Conservation (phyloP, 2,329 filamentous ascomycete species). For the Periglandula ipomoeae region DNA sequence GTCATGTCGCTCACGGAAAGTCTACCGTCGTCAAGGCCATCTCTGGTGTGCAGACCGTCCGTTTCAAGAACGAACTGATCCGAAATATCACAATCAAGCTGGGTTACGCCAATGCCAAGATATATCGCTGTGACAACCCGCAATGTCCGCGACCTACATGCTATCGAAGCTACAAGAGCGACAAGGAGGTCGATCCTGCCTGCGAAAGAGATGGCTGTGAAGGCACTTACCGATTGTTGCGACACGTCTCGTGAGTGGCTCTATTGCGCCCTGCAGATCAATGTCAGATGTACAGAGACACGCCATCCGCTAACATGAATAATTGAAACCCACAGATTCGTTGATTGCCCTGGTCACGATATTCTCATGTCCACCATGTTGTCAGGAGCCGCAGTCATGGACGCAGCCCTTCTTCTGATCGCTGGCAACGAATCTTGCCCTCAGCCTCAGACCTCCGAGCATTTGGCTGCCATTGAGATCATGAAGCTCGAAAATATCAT, state of each 20-base stretch:
- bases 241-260: constrained; percentile 77
- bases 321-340: constrained; percentile 55
- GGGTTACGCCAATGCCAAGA: constrained; percentile 98
- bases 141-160: constrained; percentile 90
- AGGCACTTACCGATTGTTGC: constrained; percentile 78
- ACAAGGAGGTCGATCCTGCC: constrained; percentile 95
- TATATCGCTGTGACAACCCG: constrained; percentile 94
- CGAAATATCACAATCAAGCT: constrained; percentile 99
- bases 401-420: constrained; percentile 90
- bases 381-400: constrained; percentile 98
- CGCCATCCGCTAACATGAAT: constrained; percentile 12
- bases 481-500: constrained; percentile 99
- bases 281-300: not conserved
- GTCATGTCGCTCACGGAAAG: constrained; percentile 97
- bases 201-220: constrained; percentile 89
- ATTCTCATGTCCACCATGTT: constrained; percentile 99
- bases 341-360: constrained; percentile 98
- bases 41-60: constrained; percentile 95
- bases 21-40: constrained; percentile 99
- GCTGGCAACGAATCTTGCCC: constrained; percentile 98
- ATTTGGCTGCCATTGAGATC: constrained; percentile 97
- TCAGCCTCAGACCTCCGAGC: constrained; percentile 96
- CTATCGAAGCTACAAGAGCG: constrained; percentile 95
- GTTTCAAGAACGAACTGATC: constrained; percentile 99
- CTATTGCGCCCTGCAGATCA: not conserved